Evolutionary conservation across 768 basidiomycete genomes (phyloP), one percentile per base, ranked within the genome.

Genomic region (Suillus decipiens): DNA sequence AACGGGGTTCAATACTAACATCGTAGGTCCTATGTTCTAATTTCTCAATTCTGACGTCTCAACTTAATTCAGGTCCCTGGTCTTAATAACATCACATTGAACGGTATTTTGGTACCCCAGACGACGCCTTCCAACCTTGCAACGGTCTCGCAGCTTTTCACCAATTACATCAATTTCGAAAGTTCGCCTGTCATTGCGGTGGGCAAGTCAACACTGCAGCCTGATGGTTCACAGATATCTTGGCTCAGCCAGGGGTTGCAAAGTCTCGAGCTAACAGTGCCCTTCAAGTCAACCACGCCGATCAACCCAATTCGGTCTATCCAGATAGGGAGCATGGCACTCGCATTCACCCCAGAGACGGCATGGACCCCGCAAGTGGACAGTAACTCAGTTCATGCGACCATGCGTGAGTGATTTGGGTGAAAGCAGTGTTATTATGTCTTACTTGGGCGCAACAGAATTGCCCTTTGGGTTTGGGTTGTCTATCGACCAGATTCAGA

Each of bases 401-500:
- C 72, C 28, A 78, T 91, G 65, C 71, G 87, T 88, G 73, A 61
- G 80, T 71, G 33, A 28, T 56, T 55, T 17, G 9, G 3, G 9
- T 56, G 8, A 55, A 55, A 55, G 36, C 8, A 5, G n/a, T 56
- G 4, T 28, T 11, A 15, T 59, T 55, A 34, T n/a, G n/a, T 36
- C 39, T 22, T 54, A 62, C 63, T 39, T 48, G 3, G 60, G 54
- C 57, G n/a, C 56, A 61, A 50, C 63, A 89, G 88, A 82, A 65
- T 75, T 92, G 42, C 90, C 90, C 37, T 92, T 92, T 64, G 90
- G 90, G 11, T 92, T 92, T 72, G 75, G 75, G 33, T 9, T 90
- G 19, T 75, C 77, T 1, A 84, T 91, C 59, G 80, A 78, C 34
- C 72, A 88, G 63, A 90, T 92, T 37, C 76, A 83, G 70, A 91